Evolutionary conservation across 371 early-diverging fungal genomes (phyloP).

Genomic region (Circinella minor): DNA sequence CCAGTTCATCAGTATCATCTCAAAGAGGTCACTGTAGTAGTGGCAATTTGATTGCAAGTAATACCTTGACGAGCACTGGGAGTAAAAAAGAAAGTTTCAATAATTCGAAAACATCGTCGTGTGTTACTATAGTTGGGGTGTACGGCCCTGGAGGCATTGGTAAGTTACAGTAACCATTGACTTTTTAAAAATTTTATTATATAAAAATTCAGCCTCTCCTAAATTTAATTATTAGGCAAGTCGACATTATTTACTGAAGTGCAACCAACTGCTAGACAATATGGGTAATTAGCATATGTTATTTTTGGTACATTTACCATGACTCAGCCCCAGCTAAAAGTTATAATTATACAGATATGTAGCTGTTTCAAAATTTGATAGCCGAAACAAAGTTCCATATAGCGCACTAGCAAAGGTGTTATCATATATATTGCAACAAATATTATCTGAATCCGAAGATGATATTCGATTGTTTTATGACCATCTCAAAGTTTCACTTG

Average conservation of each 20-base stretch:
- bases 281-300: slow-evolving; percentile 27
- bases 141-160: slow-evolving; percentile 50
- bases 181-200: no score
- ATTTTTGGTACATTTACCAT: not conserved
- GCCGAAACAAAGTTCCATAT: slow-evolving; percentile 43
- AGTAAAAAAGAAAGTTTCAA: slow-evolving; percentile 14
- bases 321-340: not conserved
- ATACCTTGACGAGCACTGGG: slow-evolving; percentile 20
- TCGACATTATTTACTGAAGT: slow-evolving; percentile 44
- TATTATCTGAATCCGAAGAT: slow-evolving; percentile 45
- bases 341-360: slow-evolving; percentile 33
- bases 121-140: slow-evolving; percentile 34
- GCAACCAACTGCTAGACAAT: slow-evolving; percentile 41
- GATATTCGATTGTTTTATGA: slow-evolving; percentile 41
- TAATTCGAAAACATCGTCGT: slow-evolving; percentile 19
- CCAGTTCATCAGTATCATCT: slow-evolving; percentile 11
- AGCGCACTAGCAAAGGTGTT: slow-evolving; percentile 40
- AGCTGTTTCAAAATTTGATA: slow-evolving; percentile 44
- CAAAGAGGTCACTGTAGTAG: slow-evolving; percentile 37
- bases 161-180: not conserved
- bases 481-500: slow-evolving; percentile 35
- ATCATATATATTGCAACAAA: slow-evolving; percentile 49
- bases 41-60: slow-evolving; percentile 32
- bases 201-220: no score
- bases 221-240: slow-evolving; percentile 27